phyloP scores from a whole-genome alignment of 108 stramenopile genomes.

The Thalassiosira profunda region DNA sequence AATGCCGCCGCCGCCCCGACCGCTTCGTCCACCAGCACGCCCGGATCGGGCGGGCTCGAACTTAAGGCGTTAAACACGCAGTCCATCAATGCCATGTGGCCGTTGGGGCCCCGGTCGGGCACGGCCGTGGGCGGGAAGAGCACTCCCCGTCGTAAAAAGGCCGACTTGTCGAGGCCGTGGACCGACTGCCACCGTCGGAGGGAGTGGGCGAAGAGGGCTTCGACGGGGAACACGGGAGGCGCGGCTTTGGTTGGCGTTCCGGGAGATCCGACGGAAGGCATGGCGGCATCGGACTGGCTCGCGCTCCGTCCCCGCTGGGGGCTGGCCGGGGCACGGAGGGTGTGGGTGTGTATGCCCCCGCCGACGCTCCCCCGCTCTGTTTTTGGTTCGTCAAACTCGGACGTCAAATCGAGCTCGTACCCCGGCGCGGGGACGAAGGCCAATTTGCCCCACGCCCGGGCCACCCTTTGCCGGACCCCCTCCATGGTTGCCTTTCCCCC shows the following conservation, averaged over 20 bases:
- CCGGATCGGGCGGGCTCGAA: conserved; percentile 14
- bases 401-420: conserved; percentile 13
- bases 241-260: neutral
- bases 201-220: conserved; percentile 1
- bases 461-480: conserved; percentile 40
- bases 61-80: conserved; percentile 72
- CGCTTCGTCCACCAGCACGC: conserved; percentile 16
- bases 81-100: conserved; percentile 87
- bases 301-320: conserved; percentile 4
- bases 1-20: conserved; percentile 17
- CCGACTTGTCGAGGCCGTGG: conserved; percentile 67
- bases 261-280: neutral
- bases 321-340: neutral
- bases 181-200: conserved; percentile 16
- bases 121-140: conserved; percentile 64
- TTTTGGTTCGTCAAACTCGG: neutral
- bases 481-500: neutral
- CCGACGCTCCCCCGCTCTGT: neutral
- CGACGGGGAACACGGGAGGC: conserved; percentile 9
- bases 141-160: conserved; percentile 52
- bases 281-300: neutral
- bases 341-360: conserved; percentile 12
- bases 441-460: conserved; percentile 55
- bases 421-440: conserved; percentile 16
- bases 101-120: conserved; percentile 73